phyloP scores from a whole-genome alignment of 1,284 basidiomycete species.

The Moesziomyces sp. region DNA sequence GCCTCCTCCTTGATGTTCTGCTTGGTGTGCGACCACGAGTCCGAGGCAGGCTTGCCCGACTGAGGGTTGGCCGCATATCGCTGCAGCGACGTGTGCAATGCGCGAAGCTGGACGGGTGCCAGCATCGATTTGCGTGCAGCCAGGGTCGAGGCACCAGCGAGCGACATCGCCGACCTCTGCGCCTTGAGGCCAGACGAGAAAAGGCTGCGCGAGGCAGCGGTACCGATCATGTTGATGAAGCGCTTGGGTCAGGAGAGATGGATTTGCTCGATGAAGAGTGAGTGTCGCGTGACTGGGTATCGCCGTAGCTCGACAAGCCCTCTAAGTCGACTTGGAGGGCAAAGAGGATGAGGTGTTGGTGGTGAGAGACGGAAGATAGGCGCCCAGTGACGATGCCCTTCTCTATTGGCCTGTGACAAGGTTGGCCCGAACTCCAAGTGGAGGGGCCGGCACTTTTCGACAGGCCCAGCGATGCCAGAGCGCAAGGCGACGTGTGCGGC shows the following conservation, averaged over 20 bases:
- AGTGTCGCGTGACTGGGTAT: neutral
- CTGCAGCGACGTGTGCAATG: constrained; percentile 33
- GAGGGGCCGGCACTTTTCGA: too few species aligned
- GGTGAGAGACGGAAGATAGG: neutral
- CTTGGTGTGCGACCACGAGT: constrained; percentile 58
- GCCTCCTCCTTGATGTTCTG: constrained; percentile 65
- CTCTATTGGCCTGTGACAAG: neutral
- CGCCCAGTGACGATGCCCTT: neutral
- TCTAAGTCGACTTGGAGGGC: constrained; percentile 20
- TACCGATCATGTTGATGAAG: constrained; percentile 33
- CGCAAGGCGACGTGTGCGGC: neutral
- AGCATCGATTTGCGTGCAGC: constrained; percentile 18
- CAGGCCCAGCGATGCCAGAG: neutral
- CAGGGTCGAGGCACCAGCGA: constrained; percentile 7
- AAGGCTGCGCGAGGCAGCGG: constrained; percentile 27
- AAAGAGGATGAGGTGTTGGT: neutral
- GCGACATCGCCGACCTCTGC: constrained; percentile 11
- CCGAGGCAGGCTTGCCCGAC: constrained; percentile 63
- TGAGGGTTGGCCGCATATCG: constrained; percentile 58
- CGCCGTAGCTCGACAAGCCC: constrained; percentile 3
- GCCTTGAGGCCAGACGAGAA: constrained; percentile 14
- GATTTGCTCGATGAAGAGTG: neutral
- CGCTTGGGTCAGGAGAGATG: too few species aligned
- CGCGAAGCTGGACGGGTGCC: constrained; percentile 23
- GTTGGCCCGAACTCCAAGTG: neutral